Evolutionary conservation across 2,329 filamentous ascomycete species (phyloP), one percentile per base, ranked within the genome.

Genomic region (Dothistroma septosporum): DNA sequence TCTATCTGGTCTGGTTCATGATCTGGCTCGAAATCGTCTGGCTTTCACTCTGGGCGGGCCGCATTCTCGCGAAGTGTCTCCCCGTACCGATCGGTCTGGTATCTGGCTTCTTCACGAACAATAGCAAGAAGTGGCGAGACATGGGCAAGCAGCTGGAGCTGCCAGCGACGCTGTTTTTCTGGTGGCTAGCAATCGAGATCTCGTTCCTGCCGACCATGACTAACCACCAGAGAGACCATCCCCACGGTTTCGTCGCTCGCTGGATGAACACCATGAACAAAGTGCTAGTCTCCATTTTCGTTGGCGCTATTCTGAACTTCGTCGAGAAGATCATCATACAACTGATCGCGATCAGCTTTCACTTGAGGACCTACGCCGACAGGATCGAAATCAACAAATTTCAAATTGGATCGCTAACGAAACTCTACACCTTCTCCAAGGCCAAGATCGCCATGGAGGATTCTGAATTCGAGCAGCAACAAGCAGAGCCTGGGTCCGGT

Each of bases 1-100:
- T 96, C 0, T 72, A 85, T 64, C 78, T 97, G 49, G 79, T 91
- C 61, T 97, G 93, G 93, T 97, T 97, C 72, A 90, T 90, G 32
- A 91, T 97, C 64, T 97, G 93, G 93, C 82, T 97, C 19, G 90
- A 96, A 75, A 91, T 96, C 47, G 83, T 97, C 28, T 97, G 93
- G 93, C 81, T 93, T 64, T 91, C 91, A 0, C 80, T 97, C 0
- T 97, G 93, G 93, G 87, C 88, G 21, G 88, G 85, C 33, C 62
- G 63, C 76, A 82, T 89, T 53, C 77, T 87, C 14, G 83, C 87
- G 8, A 89, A 89, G 74, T 80, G 79, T 57, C 78, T 90, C 10
- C 87, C 87, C 0, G 84, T 79, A 68, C 79, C 83, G 0, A 82
- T 88, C 46, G 83, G 85, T 1, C 68, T 88, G 0, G 60, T 89